These are phyloP conservation scores for Maudiozyma bulderi DNA, from an alignment of 805 yeast genomes.

Conservation along the genomic window DNA sequence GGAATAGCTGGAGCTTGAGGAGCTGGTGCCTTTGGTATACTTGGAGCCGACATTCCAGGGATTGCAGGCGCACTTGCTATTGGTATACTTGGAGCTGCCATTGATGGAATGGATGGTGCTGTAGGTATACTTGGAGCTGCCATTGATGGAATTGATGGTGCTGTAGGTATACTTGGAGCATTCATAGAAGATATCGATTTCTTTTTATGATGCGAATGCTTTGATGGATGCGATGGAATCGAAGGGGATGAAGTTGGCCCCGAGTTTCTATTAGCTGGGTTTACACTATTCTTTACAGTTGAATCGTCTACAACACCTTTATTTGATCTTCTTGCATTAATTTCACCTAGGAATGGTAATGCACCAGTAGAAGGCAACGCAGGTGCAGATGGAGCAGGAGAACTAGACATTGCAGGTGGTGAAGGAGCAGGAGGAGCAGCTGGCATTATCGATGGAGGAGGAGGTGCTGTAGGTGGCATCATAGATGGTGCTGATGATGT, in stretches of 20 bases:
- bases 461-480: slow-evolving; percentile 19
- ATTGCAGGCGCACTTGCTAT: slow-evolving; percentile 7
- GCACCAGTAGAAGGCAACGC: slow-evolving; percentile 29
- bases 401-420: slow-evolving; percentile 8
- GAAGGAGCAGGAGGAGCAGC: slow-evolving; percentile 12
- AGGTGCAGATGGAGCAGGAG: slow-evolving; percentile 9
- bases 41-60: slow-evolving; percentile 8
- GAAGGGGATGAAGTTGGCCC: slow-evolving; percentile 15
- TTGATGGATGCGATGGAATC: slow-evolving; percentile 24
- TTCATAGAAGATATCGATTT: not conserved
- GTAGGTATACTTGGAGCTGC: slow-evolving; percentile 10
- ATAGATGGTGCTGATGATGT: slow-evolving; percentile 18
- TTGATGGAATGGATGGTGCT: slow-evolving; percentile 6
- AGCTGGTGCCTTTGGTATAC: slow-evolving; percentile 13
- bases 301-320: slow-evolving; percentile 31
- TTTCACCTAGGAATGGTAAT: slow-evolving; percentile 45
- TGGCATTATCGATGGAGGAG: slow-evolving; percentile 14
- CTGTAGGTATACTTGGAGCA: slow-evolving; percentile 4
- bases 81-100: slow-evolving; percentile 13
- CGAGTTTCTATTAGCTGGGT: slow-evolving; percentile 5
- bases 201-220: slow-evolving; percentile 6
- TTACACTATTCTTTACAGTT: not conserved
- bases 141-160: slow-evolving; percentile 6
- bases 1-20: slow-evolving; percentile 18
- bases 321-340: slow-evolving; percentile 43